A percentile compares a stretch with the other conserved stretches of the same genome.
Conservation (phyloP, 768 basidiomycete genomes). For the Auriscalpium microsporum region DNA sequence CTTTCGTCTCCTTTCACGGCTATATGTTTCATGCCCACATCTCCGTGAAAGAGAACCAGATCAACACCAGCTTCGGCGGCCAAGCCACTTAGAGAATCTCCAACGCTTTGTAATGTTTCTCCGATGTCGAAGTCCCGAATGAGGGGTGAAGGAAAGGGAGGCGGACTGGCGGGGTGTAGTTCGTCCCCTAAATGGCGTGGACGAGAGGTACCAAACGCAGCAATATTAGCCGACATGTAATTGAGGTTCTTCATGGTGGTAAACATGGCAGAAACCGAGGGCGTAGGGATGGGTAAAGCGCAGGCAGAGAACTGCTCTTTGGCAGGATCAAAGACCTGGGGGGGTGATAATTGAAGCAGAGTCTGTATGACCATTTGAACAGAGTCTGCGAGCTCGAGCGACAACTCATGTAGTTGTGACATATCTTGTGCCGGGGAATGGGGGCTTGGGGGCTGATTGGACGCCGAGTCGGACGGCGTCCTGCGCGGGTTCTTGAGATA, state of each 20-base stretch:
- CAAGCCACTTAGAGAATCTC: slow-evolving; percentile 77
- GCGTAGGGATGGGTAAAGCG: slow-evolving; percentile 77
- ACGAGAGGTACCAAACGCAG: slow-evolving; percentile 31
- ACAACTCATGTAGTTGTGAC: slow-evolving; percentile 55
- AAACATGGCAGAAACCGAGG: slow-evolving; percentile 82
- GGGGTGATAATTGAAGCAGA: slow-evolving; percentile 81
- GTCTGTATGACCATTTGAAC: slow-evolving; percentile 89
- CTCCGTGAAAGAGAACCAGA: slow-evolving; percentile 83
- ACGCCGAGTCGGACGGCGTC: slow-evolving; percentile 10
- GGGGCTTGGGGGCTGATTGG: slow-evolving; percentile 16
- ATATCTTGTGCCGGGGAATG: slow-evolving; percentile 22
- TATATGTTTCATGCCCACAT: slow-evolving; percentile 81
- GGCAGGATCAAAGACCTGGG: slow-evolving; percentile 84
- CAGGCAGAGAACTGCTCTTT: slow-evolving; percentile 92
- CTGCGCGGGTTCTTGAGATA: slow-evolving; percentile 65
- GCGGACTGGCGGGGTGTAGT: neutral
- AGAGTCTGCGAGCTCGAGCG: slow-evolving; percentile 83
- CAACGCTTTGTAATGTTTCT: slow-evolving; percentile 82
- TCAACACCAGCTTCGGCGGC: slow-evolving; percentile 84
- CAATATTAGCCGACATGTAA: slow-evolving; percentile 84
- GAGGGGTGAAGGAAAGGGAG: slow-evolving; percentile 5
- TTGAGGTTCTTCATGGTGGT: slow-evolving; percentile 91
- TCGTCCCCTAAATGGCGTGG: neutral
- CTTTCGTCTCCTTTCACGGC: slow-evolving; percentile 81
- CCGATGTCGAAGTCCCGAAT: slow-evolving; percentile 80